A percentile compares a stretch with the other conserved stretches of the same genome.
phyloP scores from a whole-genome alignment of 2,329 filamentous ascomycete species.

The Penicillium sp. region DNA sequence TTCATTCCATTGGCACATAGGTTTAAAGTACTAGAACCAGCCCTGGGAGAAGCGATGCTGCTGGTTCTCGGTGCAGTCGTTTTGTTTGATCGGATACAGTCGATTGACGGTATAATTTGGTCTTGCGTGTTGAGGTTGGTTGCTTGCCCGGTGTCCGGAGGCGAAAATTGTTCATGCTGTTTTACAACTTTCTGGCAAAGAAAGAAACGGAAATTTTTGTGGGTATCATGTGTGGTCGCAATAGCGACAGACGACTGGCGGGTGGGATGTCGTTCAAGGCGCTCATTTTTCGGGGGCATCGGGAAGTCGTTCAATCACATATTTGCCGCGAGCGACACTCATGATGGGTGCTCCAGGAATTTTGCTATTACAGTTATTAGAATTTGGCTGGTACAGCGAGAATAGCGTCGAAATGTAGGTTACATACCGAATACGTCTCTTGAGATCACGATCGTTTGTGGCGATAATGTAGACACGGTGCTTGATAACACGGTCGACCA shows the following conservation, averaged over 20 bases:
- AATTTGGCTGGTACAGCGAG: neutral
- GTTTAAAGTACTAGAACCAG: neutral
- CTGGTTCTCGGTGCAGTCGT: neutral
- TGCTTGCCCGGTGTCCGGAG: neutral
- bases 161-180: neutral
- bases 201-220: conserved; percentile 5
- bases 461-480: conserved; percentile 76
- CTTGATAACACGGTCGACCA: conserved; percentile 70
- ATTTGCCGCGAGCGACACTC: conserved; percentile 84
- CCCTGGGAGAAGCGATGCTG: neutral
- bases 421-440: conserved; percentile 66
- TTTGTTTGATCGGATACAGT: neutral
- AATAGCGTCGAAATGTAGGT: neutral
- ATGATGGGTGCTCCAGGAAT: conserved; percentile 69
- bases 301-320: conserved; percentile 88
- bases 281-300: conserved; percentile 67
- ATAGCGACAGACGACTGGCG: neutral
- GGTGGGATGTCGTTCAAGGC: neutral
- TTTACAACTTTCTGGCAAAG: neutral
- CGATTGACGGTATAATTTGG: neutral
- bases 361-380: conserved; percentile 52
- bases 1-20: neutral
- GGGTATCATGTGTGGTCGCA: conserved; percentile 7
- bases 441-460: conserved; percentile 70
- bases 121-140: neutral